Percentiles rank a stretch among this genome's conserved stretches.
phyloP scores from a whole-genome alignment of 179 eudicot species.

The Patellifolia procumbens region DNA sequence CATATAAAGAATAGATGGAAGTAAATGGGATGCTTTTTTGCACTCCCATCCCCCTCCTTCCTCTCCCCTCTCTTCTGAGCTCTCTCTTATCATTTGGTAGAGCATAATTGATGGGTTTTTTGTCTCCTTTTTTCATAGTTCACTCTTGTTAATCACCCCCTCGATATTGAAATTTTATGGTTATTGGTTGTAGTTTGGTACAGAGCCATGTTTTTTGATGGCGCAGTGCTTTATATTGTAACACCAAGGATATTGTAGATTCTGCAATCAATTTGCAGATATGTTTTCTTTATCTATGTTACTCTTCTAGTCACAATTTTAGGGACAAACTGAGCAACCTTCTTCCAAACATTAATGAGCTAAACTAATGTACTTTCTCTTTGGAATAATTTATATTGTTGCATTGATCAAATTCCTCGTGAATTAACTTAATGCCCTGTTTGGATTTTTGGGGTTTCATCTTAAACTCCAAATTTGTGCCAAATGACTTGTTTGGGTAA shows the following conservation, averaged over 20 bases:
- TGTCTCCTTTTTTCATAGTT: background rate
- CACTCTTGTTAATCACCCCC: background rate
- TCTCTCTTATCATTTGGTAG: slow-evolving; percentile 2
- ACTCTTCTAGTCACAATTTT: background rate
- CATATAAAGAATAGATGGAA: background rate
- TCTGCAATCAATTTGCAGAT: background rate
- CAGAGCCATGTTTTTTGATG: slow-evolving; percentile 25
- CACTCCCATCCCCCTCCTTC: no score
- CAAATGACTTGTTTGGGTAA: no score
- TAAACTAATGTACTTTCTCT: no score
- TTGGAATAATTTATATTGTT: no score
- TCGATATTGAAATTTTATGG: background rate
- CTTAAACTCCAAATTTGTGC: no score
- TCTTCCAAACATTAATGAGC: no score
- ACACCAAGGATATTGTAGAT: background rate
- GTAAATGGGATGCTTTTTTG: background rate
- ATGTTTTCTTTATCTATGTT: background rate
- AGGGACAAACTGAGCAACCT: no score
- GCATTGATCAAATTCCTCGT: no score
- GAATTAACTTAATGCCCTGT: no score
- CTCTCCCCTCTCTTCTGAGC: background rate
- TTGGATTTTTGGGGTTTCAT: no score
- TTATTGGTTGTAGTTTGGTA: no score
- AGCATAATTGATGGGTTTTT: background rate
- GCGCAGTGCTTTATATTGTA: slow-evolving; percentile 6